Percentiles rank a stretch among this genome's conserved stretches.
Conservation (phyloP, 1,139 yeast genomes). For the Pneumocystis oryctolagi region DNA sequence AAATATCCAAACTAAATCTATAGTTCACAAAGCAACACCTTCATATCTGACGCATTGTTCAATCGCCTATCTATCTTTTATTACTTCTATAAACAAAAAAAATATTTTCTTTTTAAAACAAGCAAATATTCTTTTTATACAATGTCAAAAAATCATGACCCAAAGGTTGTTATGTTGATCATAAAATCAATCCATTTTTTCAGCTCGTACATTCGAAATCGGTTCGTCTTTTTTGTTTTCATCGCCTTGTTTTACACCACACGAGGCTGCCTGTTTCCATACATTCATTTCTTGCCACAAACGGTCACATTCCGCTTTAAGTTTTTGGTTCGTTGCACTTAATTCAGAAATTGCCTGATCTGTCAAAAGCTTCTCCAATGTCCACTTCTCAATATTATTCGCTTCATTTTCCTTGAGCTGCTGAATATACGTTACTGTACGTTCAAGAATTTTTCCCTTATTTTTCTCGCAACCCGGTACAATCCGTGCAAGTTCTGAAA, state of each 20-base stretch:
- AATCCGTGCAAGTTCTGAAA: conserved; percentile 62
- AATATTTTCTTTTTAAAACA: too few relatives aligned
- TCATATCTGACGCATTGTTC: background rate
- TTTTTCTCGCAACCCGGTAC: conserved; percentile 84
- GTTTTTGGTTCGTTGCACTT: conserved; percentile 59
- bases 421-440: conserved; percentile 80
- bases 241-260: background rate
- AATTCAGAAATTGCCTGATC: conserved; percentile 83
- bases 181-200: background rate
- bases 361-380: conserved; percentile 74
- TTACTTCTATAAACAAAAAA: background rate
- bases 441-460: conserved; percentile 74
- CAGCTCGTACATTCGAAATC: background rate
- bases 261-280: conserved; percentile 38
- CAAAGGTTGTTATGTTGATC: too few relatives aligned
- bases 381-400: conserved; percentile 55
- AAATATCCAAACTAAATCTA: background rate
- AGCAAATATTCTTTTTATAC: too few relatives aligned
- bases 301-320: conserved; percentile 65
- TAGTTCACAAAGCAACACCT: background rate
- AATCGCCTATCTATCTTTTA: background rate
- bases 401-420: conserved; percentile 39
- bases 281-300: conserved; percentile 88
- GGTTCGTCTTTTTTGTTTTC: background rate
- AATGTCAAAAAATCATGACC: background rate